Evolutionary conservation across 179 eudicot species (phyloP), one percentile per base, ranked within the genome.

Genomic region (Gypsophila paniculata): DNA sequence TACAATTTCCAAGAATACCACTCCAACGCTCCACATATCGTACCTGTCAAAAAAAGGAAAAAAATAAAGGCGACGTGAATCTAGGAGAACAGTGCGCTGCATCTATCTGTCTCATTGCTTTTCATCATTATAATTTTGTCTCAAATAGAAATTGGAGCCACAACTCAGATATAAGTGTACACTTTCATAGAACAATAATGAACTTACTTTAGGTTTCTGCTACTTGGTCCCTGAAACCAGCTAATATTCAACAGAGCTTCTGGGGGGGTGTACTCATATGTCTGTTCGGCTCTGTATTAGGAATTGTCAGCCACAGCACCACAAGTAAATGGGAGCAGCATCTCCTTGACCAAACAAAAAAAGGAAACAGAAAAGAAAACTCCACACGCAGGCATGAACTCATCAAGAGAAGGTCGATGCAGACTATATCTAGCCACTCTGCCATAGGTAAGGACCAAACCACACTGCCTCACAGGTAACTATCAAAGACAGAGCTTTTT

Each of bases 21-120:
- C 97, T 51, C 97, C 98, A 51, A 88, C 92, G 74, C 98, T 93
- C 98, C 98, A 94, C 94, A 88, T 89, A 78, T 94, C 99, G 75
- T 94, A 94, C 92, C 99, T 94, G 74, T 61, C 25, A 75, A 58
- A 74, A 22, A 78, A 39, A 39, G 10, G 10, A 39, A 39, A 46
- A 44, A n/a, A 29, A 15, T 6, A 61, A 29, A 18, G n/a, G 53
- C n/a, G 26, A 52, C 39, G 57, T 18, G 10, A 8, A 61, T 46
- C 10, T 48, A 64, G 53, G 29, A 39, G 48, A 59, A 68, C 34
- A 61, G 0, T 26, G 52, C 5, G 61, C 25, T 21, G 55, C 61
- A 59, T 8, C 38, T 68, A 52, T 29, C 51, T 5, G 2, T 26
- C 15, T 74, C 65, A 39, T 23, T 13, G 19, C 26, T 74, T 21